phyloP scores from a whole-genome alignment of 2,329 filamentous ascomycete species.

The Reticulascus tulasneorum region DNA sequence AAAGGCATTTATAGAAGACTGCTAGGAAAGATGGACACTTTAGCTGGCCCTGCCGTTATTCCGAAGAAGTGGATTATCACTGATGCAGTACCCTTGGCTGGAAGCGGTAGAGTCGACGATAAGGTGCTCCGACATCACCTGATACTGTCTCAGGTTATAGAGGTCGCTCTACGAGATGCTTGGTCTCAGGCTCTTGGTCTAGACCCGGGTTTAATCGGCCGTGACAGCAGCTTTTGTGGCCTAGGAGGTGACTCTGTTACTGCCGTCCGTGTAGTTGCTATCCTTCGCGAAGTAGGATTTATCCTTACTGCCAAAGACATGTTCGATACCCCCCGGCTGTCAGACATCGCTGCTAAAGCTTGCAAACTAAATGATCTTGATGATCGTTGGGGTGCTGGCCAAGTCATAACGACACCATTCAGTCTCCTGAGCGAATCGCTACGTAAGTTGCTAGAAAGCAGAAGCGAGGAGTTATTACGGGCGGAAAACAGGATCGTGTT shows the following conservation, averaged over 20 bases:
- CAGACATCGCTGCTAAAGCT: not conserved
- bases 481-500: no score
- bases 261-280: constrained; percentile 9
- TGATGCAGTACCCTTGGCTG: not conserved
- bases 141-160: no score
- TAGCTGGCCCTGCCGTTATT: no score
- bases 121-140: not conserved
- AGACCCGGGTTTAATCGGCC: no score
- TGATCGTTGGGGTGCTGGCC: not conserved
- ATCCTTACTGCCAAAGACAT: constrained; percentile 11
- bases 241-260: constrained; percentile 34
- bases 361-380: not conserved
- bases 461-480: no score
- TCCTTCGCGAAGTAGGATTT: constrained; percentile 6
- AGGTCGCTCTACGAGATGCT: no score
- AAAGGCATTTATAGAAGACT: no score
- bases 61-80: constrained; percentile 4
- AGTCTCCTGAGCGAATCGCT: not conserved
- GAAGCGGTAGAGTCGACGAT: not conserved
- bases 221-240: constrained; percentile 5
- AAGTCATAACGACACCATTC: not conserved
- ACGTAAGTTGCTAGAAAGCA: not conserved
- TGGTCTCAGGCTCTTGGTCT: no score
- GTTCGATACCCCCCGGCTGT: constrained; percentile 15
- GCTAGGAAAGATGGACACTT: no score